phyloP scores from a whole-genome alignment of 768 basidiomycete species.

The Tricholomella constricta region DNA sequence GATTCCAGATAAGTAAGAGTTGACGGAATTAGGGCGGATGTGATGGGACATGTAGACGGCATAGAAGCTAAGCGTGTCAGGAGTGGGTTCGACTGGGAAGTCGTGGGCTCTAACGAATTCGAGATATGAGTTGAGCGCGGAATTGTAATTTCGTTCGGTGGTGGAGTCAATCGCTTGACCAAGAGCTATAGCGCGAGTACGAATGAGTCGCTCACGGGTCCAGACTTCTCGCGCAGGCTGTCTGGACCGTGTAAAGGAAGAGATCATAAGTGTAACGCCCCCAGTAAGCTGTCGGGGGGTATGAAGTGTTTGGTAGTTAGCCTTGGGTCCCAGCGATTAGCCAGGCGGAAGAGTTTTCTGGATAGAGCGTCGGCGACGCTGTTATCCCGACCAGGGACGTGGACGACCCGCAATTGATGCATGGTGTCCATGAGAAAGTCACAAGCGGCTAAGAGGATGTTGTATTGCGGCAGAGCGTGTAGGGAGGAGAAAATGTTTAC shows the following conservation, averaged over 20 bases:
- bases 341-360: constrained; percentile 19
- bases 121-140: too few relatives aligned
- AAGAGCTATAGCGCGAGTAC: constrained; percentile 25
- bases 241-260: constrained; percentile 20
- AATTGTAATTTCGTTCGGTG: too few relatives aligned
- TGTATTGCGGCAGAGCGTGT: constrained; percentile 18
- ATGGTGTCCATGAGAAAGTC: constrained; percentile 12
- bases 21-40: too few relatives aligned
- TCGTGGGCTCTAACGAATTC: background rate
- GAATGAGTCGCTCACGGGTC: constrained; percentile 31
- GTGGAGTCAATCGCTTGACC: constrained; percentile 19
- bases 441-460: constrained; percentile 24
- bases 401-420: constrained; percentile 14
- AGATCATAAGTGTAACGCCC: constrained; percentile 28
- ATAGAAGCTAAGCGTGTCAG: too few relatives aligned
- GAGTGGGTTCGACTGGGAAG: background rate
- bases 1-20: constrained; percentile 42
- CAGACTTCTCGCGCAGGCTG: constrained; percentile 34
- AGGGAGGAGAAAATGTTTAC: constrained; percentile 35
- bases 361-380: too few relatives aligned
- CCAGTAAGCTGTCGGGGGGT: too few relatives aligned
- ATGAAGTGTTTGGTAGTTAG: background rate
- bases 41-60: too few relatives aligned
- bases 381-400: constrained; percentile 14
- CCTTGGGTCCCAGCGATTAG: background rate